Evolutionary conservation across 2,329 filamentous ascomycete species (phyloP).

Genomic region (Ploettnerulaceae sp.): DNA sequence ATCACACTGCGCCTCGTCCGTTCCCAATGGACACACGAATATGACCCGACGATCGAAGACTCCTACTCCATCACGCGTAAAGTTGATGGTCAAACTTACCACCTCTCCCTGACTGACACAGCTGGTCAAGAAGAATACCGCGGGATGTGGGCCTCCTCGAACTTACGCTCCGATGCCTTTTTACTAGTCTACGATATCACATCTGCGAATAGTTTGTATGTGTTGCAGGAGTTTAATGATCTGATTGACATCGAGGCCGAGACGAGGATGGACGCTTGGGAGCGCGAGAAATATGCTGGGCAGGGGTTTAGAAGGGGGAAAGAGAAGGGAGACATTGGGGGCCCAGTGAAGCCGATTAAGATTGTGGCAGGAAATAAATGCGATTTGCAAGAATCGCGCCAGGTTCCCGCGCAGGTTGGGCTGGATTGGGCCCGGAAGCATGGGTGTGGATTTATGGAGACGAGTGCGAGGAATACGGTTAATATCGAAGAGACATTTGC

Average conservation of each 20-base stretch:
- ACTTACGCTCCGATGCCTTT: slow-evolving; percentile 76
- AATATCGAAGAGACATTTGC: slow-evolving; percentile 90
- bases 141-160: slow-evolving; percentile 76
- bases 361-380: slow-evolving; percentile 85
- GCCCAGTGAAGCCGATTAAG: slow-evolving; percentile 55
- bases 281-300: slow-evolving; percentile 5
- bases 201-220: slow-evolving; percentile 59
- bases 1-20: slow-evolving; percentile 79
- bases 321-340: slow-evolving; percentile 22
- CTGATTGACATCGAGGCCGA: slow-evolving; percentile 81
- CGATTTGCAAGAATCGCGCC: slow-evolving; percentile 65
- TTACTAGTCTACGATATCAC: slow-evolving; percentile 88
- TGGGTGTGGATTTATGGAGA: slow-evolving; percentile 86
- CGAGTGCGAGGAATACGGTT: slow-evolving; percentile 75
- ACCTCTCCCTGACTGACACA: slow-evolving; percentile 75
- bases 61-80: slow-evolving; percentile 77
- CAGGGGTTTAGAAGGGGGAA: slow-evolving; percentile 6
- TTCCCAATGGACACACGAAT: slow-evolving; percentile 79
- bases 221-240: slow-evolving; percentile 73
- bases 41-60: slow-evolving; percentile 78
- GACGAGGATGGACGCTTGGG: slow-evolving; percentile 47
- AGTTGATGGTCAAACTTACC: slow-evolving; percentile 73
- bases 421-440: slow-evolving; percentile 70
- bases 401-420: slow-evolving; percentile 64
- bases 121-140: slow-evolving; percentile 89